Base-by-base conservation (phyloP, 768 basidiomycete genomes). In the Paxillus ammoniavirescens region DNA sequence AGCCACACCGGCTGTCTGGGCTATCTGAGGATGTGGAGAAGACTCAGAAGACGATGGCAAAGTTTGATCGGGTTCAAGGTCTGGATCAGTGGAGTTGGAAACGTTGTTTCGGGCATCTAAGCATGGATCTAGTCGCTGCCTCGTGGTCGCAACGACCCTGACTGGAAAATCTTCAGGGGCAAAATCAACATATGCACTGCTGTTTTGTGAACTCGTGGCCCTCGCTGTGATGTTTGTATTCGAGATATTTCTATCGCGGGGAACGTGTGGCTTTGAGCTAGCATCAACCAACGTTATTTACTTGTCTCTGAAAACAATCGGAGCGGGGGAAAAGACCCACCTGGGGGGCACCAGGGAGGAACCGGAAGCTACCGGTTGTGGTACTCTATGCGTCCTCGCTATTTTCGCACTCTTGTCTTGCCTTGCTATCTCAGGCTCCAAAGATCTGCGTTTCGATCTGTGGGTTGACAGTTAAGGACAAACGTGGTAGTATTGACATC, bases 261-360 rank as follows among this genome's bases (percentile, higher is more conserved):
- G 14, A 41, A 28, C 42, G 1, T 12, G 26, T 17, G 5, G 28
- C 1, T 40, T n/a, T 1, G 56, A 17, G 47, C 38, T 52, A 38
- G 54, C 36, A 42, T 42, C 6, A 33, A 38, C 47, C 5, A 8
- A 43, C 8, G 14, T 49, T 38, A 13, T 52, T 48, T 41, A 57
- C 14, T 37, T 37, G 56, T 18, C 55, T 56, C 42, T 65, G 56
- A 12, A 37, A 18, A 7, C 26, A 10, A 43, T 38, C 30, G 10
- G 2, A 15, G 37, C 18, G 36, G 10, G 18, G 13, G 15, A 53
- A 49, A 35, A 37, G 44, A 67, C 67, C 47, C 53, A 63, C 67
- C 30, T 33, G 42, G 40, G 38, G 12, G 31, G 21, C 40, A 33
- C 42, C 9, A 55, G 38, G 40, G 40, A 42, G 26, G 48, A 8